Conservation (phyloP, 495 filamentous ascomycete species). For the Hypoxylon subgilvum region DNA sequence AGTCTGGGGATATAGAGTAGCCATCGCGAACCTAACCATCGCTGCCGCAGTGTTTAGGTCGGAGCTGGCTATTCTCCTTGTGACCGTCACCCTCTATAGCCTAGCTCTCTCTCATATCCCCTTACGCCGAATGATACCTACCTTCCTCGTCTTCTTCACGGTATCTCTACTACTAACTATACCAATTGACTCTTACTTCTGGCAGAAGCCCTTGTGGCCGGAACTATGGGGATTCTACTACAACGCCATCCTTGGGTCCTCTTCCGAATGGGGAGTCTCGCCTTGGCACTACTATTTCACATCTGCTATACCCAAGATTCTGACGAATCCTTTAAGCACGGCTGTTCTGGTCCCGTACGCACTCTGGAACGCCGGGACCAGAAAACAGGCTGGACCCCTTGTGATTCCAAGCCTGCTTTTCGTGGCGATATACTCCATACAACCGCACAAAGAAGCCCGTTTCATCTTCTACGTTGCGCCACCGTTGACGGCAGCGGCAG, state of each 20-base stretch:
- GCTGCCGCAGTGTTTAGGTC: slow-evolving; percentile 88
- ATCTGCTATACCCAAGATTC: slow-evolving; percentile 78
- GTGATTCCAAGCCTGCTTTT: slow-evolving; percentile 73
- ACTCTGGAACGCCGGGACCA: slow-evolving; percentile 57
- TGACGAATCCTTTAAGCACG: slow-evolving; percentile 76
- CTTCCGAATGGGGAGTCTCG: slow-evolving; percentile 84
- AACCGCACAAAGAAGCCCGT: slow-evolving; percentile 95
- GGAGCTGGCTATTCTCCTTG: slow-evolving; percentile 84
- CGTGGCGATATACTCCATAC: slow-evolving; percentile 75
- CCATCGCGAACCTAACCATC: slow-evolving; percentile 77
- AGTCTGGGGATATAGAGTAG: slow-evolving; percentile 53
- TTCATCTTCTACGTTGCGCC: slow-evolving; percentile 93
- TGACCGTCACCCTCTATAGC: slow-evolving; percentile 60
- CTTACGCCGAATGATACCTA: slow-evolving; percentile 64
- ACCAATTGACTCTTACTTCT: slow-evolving; percentile 87
- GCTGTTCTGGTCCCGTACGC: slow-evolving; percentile 70
- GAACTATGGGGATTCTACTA: slow-evolving; percentile 89
- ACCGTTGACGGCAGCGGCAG: slow-evolving; percentile 75
- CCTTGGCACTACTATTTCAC: slow-evolving; percentile 85
- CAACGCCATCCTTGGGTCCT: slow-evolving; percentile 80
- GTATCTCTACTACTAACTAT: slow-evolving; percentile 70
- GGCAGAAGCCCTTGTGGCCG: slow-evolving; percentile 88
- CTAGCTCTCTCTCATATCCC: slow-evolving; percentile 62
- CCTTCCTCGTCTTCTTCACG: slow-evolving; percentile 69
- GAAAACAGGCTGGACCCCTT: slow-evolving; percentile 54